These are phyloP conservation scores for Eragrostis curvula DNA, from an alignment of 176 grass and related monocot genomes.

Conservation along the genomic window DNA sequence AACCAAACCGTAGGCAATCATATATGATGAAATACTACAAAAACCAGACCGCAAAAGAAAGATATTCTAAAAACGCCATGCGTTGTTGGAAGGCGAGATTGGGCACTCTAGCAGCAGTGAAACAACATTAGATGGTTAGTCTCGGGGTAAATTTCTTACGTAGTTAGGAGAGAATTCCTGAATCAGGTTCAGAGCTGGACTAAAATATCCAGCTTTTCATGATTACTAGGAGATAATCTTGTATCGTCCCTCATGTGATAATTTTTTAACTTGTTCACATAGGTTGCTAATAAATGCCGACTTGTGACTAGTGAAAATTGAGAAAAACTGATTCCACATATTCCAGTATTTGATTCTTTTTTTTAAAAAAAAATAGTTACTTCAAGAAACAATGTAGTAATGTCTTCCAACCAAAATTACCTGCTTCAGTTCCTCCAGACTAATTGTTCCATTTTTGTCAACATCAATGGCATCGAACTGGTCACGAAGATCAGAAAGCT, in stretches of 20 bases:
- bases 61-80: no score
- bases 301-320: neutral
- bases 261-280: neutral
- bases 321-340: neutral
- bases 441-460: slow-evolving; percentile 91
- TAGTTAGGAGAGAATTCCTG: neutral
- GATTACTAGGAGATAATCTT: neutral
- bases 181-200: neutral
- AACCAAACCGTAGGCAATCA: no score
- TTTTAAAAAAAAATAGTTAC: neutral
- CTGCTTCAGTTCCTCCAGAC: slow-evolving; percentile 90
- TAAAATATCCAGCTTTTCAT: neutral
- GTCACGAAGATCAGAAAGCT: slow-evolving; percentile 81
- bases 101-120: no score
- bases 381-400: neutral
- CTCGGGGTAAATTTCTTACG: neutral
- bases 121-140: neutral
- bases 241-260: neutral
- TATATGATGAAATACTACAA: no score
- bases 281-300: neutral
- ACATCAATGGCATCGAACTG: slow-evolving; percentile 96
- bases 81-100: no score
- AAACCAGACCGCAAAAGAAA: no score
- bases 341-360: neutral
- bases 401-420: slow-evolving; percentile 42